phyloP scores from a whole-genome alignment of 129 eudicot genomes.

The Glebionis coronaria region DNA sequence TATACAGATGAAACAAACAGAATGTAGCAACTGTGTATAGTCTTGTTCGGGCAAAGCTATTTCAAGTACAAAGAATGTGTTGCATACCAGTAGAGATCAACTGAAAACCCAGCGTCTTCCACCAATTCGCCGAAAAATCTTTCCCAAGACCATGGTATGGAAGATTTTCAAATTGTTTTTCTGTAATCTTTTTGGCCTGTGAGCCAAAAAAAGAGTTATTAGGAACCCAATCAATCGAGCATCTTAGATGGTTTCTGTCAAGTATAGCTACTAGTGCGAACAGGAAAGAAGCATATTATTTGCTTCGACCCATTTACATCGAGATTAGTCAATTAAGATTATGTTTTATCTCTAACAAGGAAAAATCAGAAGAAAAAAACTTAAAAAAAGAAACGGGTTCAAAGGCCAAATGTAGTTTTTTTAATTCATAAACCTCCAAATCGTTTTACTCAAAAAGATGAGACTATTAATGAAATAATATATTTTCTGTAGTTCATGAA shows the following conservation, averaged over 20 bases:
- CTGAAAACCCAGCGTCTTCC: constrained; percentile 76
- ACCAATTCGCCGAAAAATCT: constrained; percentile 83
- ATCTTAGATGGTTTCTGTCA: constrained; percentile 6
- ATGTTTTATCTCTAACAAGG: too few relatives aligned
- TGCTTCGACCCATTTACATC: too few relatives aligned
- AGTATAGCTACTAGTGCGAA: not conserved
- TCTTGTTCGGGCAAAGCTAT: not conserved
- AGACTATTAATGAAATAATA: too few relatives aligned
- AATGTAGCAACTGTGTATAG: not conserved
- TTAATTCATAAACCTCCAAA: too few relatives aligned
- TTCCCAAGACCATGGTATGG: constrained; percentile 93
- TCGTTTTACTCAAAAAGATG: too few relatives aligned
- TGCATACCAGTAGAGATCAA: constrained; percentile 70
- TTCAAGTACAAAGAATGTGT: not conserved
- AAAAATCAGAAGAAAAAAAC: too few relatives aligned
- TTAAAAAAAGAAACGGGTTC: too few relatives aligned
- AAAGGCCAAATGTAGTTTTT: too few relatives aligned
- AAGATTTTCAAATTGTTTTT: constrained; percentile 72
- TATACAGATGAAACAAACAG: constrained; percentile 7
- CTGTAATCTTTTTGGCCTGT: constrained; percentile 75
- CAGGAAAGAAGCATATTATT: constrained; percentile 2
- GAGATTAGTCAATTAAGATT: too few relatives aligned
- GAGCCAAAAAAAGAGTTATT: constrained; percentile 25
- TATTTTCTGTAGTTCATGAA: too few relatives aligned
- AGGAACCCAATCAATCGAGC: constrained; percentile 25